Conservation (phyloP, 106 monocot species). For the Dendrobium chrysotoxum region DNA sequence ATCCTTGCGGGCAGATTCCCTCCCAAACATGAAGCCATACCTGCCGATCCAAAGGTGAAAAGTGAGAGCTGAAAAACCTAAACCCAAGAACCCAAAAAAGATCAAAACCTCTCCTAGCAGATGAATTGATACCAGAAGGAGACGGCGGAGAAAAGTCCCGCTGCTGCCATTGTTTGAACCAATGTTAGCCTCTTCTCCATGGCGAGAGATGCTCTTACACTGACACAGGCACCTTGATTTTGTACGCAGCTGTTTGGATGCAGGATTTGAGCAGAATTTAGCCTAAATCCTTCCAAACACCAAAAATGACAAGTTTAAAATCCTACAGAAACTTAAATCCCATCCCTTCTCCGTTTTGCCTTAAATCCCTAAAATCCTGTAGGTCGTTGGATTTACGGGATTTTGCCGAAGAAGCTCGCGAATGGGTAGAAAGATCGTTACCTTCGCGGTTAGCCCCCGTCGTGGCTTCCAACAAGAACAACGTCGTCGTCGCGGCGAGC, state of each 20-base stretch:
- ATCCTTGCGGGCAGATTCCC: slow-evolving; percentile 91
- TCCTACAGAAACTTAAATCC: too few species aligned
- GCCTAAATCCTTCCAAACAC: too few species aligned
- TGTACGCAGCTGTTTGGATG: neutral
- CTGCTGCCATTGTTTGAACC: slow-evolving; percentile 57
- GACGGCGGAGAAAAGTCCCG: slow-evolving; percentile 88
- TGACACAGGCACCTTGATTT: neutral
- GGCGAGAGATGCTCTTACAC: neutral
- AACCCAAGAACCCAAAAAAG: slow-evolving; percentile 4
- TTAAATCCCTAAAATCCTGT: too few species aligned
- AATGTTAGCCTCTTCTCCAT: slow-evolving; percentile 78
- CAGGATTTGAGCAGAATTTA: too few species aligned
- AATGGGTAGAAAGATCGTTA: too few species aligned
- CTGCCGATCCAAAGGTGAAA: slow-evolving; percentile 19
- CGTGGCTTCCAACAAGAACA: too few species aligned
- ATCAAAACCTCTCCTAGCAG: slow-evolving; percentile 4
- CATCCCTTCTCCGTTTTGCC: too few species aligned
- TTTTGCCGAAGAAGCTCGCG: too few species aligned
- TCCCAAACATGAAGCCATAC: slow-evolving; percentile 99
- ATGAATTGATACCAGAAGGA: slow-evolving; percentile 62
- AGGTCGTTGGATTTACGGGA: too few species aligned
- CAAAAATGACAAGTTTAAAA: too few species aligned
- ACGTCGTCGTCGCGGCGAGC: too few species aligned
- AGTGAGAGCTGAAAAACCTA: neutral
- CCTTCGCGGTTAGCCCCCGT: too few species aligned